These are phyloP conservation scores for Globisporangium perplexum DNA, from an alignment of 352 stramenopile species.

Conservation along the genomic window DNA sequence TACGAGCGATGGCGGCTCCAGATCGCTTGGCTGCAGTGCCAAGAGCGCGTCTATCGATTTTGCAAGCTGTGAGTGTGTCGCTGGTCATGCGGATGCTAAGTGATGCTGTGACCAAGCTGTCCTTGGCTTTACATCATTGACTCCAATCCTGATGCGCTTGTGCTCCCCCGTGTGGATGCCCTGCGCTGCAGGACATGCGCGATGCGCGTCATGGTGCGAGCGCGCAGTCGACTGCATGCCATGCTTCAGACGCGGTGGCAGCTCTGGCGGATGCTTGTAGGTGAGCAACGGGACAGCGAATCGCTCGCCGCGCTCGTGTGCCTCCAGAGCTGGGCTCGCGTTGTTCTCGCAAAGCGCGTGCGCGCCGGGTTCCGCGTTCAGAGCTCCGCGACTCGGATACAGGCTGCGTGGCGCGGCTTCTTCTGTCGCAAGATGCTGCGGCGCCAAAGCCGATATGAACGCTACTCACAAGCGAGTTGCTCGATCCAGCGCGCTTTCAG, in stretches of 20 bases:
- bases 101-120: no score
- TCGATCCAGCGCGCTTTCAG: conserved; percentile 39
- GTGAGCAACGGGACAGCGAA: conserved; percentile 30
- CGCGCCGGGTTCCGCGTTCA: conserved; percentile 21
- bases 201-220: conserved; percentile 26
- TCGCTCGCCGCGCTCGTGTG: conserved; percentile 30
- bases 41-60: conserved; percentile 24
- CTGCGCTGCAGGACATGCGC: conserved; percentile 35
- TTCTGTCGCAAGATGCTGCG: conserved; percentile 34
- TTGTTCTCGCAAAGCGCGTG: conserved; percentile 19
- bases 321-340: conserved; percentile 52
- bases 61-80: conserved; percentile 32
- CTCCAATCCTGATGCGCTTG: neutral
- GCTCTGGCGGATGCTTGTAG: conserved; percentile 18
- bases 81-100: neutral
- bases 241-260: conserved; percentile 26
- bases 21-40: conserved; percentile 16
- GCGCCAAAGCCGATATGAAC: conserved; percentile 24
- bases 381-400: conserved; percentile 25
- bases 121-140: neutral
- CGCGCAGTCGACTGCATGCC: conserved; percentile 21
- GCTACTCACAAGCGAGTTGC: conserved; percentile 25
- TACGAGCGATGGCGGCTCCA: conserved; percentile 25
- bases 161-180: no score
- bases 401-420: conserved; percentile 47